Conservation (phyloP, 1,284 basidiomycete species). For the Ceratobasidium sp. region DNA sequence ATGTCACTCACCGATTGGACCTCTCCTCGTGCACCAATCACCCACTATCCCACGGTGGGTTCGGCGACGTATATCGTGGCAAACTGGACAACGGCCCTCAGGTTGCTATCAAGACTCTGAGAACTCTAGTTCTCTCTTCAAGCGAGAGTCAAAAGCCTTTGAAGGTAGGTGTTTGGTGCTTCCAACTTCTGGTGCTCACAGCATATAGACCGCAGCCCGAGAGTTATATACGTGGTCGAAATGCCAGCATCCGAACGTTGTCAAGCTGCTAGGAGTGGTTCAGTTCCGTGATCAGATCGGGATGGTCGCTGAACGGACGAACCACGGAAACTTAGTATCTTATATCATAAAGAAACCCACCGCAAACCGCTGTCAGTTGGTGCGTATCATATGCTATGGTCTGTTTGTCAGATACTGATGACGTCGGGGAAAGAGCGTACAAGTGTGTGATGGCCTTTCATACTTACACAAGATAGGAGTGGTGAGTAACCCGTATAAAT, state of each 20-base stretch:
- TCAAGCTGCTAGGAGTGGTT: conserved; percentile 1
- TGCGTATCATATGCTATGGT: background rate
- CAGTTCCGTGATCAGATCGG: conserved; percentile 8
- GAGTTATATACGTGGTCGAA: conserved; percentile 36
- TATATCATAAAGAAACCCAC: background rate
- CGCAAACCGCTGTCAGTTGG: background rate
- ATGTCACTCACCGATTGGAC: too few relatives aligned
- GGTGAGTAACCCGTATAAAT: background rate
- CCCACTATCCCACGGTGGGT: too few relatives aligned
- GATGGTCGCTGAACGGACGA: conserved; percentile 17
- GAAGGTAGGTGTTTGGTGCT: too few relatives aligned
- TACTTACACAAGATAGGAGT: conserved; percentile 5
- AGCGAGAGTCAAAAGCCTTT: too few relatives aligned
- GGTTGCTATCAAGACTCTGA: too few relatives aligned
- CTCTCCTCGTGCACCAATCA: too few relatives aligned
- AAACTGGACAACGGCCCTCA: too few relatives aligned
- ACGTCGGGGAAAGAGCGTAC: background rate
- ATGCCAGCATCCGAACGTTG: conserved; percentile 1
- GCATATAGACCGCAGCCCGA: conserved; percentile 22
- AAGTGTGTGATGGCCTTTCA: conserved; percentile 11
- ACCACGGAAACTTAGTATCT: background rate
- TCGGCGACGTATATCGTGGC: too few relatives aligned
- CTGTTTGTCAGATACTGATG: background rate
- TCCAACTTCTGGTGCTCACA: too few relatives aligned
- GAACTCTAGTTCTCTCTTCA: too few relatives aligned